phyloP scores from a whole-genome alignment of 2,329 filamentous ascomycete species.

The Penicillium sp. region DNA sequence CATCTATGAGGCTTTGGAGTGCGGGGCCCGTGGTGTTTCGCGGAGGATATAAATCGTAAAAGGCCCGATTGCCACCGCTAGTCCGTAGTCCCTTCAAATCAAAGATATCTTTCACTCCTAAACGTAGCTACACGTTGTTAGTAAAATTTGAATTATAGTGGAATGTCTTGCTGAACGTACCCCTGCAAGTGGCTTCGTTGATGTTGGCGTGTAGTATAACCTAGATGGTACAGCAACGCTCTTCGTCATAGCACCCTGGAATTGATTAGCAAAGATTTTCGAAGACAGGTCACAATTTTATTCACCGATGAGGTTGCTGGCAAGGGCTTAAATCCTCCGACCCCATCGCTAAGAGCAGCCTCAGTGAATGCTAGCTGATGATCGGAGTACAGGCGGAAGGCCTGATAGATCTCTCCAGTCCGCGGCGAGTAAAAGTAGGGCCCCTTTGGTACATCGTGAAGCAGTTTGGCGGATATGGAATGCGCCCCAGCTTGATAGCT shows the following conservation, averaged over 20 bases:
- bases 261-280: not conserved
- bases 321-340: conserved; percentile 17
- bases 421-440: conserved; percentile 51
- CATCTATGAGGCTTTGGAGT: conserved; percentile 56
- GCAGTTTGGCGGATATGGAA: not conserved
- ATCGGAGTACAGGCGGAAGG: conserved; percentile 52
- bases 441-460: conserved; percentile 39
- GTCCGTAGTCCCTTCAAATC: conserved; percentile 58
- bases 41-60: conserved; percentile 52
- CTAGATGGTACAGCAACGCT: conserved; percentile 58
- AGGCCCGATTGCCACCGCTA: conserved; percentile 58
- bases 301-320: conserved; percentile 12
- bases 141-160: not conserved
- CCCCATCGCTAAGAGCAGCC: conserved; percentile 35
- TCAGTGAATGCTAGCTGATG: conserved; percentile 51
- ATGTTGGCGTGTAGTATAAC: conserved; percentile 56
- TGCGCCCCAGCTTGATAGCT: not conserved
- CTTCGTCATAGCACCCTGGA: conserved; percentile 28
- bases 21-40: conserved; percentile 49
- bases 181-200: conserved; percentile 58
- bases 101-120: conserved; percentile 64
- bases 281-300: not conserved
- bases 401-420: conserved; percentile 48
- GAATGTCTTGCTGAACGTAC: conserved; percentile 29
- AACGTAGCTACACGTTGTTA: conserved; percentile 32